These are phyloP conservation scores for Cucurbita moschata DNA, from an alignment of 306 rosid genomes.

Conservation along the genomic window DNA sequence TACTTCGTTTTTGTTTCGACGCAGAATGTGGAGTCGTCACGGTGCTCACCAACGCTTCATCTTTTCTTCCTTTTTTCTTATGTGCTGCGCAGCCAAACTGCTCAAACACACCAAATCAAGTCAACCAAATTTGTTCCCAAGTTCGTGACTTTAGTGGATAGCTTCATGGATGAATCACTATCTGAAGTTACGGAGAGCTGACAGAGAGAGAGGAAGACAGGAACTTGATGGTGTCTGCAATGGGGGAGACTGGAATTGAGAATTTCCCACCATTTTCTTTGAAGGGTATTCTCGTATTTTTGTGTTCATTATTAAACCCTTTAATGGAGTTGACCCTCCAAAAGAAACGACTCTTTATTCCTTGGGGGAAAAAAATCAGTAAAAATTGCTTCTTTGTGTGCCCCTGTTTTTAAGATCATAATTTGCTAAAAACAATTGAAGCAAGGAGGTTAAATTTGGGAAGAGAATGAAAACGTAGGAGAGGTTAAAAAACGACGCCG, in stretches of 20 bases:
- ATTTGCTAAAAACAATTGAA: neutral
- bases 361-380: neutral
- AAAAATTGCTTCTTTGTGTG: neutral
- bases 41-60: neutral
- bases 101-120: neutral
- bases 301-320: neutral
- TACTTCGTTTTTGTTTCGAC: neutral
- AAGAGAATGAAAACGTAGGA: neutral
- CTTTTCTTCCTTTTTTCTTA: neutral
- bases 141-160: neutral
- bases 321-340: neutral
- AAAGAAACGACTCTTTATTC: neutral
- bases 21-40: neutral
- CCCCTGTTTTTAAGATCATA: neutral
- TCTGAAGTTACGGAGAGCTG: neutral
- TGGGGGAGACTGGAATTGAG: neutral
- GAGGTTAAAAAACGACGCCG: neutral
- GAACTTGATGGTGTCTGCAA: too few species aligned
- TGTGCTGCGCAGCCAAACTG: neutral
- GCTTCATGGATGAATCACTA: neutral
- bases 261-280: slow-evolving; percentile 14
- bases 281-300: neutral
- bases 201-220: neutral
- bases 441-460: neutral
- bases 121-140: neutral